phyloP scores from a whole-genome alignment of 495 filamentous ascomycete species.

The Chaetomium fimeti region DNA sequence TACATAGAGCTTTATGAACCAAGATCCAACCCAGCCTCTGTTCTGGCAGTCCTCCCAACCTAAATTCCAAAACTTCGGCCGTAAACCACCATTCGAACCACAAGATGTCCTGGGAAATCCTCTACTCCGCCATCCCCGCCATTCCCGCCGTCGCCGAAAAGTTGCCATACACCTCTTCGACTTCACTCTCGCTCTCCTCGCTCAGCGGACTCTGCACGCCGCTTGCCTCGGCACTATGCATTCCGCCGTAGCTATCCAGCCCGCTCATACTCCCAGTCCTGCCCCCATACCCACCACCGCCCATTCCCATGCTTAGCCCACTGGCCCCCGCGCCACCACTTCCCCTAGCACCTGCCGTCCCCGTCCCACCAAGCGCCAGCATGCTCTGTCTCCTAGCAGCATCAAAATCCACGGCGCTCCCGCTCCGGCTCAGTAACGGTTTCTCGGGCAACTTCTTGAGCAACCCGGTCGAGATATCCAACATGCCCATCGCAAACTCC shows the following conservation, averaged over 20 bases:
- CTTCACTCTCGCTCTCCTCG: constrained; percentile 44
- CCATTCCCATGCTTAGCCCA: constrained; percentile 23
- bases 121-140: constrained; percentile 33
- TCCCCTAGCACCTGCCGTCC: constrained; percentile 12
- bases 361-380: constrained; percentile 32
- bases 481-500: constrained; percentile 70
- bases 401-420: constrained; percentile 46
- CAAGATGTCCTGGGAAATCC: background rate
- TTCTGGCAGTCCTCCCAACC: background rate
- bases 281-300: background rate
- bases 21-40: background rate
- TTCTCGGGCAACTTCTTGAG: constrained; percentile 59
- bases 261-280: constrained; percentile 25
- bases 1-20: constrained; percentile 1
- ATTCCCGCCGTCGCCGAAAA: constrained; percentile 46
- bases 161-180: constrained; percentile 52
- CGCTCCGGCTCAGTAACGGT: constrained; percentile 47
- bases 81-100: background rate
- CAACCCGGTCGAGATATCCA: constrained; percentile 61
- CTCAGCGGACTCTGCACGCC: constrained; percentile 46
- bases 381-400: constrained; percentile 42
- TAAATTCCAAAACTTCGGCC: background rate
- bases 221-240: constrained; percentile 44
- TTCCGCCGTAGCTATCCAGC: constrained; percentile 22
- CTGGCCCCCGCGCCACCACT: background rate